Conservation (phyloP, 495 filamentous ascomycete genomes). For the Talaromyces liani region DNA sequence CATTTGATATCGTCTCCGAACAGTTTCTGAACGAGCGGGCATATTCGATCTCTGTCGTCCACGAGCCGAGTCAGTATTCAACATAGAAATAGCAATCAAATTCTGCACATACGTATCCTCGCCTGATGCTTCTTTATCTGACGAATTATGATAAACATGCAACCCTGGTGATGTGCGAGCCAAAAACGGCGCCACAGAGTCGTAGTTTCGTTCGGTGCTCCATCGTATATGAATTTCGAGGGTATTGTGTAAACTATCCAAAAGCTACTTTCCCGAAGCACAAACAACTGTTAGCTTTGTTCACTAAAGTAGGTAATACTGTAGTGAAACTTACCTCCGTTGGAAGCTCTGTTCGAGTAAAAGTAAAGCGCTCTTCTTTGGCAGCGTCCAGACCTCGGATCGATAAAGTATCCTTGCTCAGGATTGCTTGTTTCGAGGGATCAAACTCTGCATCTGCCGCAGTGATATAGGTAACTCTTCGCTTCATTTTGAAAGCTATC, state of each 20-base stretch:
- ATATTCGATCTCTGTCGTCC: slow-evolving; percentile 48
- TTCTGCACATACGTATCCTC: background rate
- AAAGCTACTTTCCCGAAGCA: slow-evolving; percentile 35
- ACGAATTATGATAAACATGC: slow-evolving; percentile 71
- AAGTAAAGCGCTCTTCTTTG: slow-evolving; percentile 73
- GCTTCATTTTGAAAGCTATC: slow-evolving; percentile 55
- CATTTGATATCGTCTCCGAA: slow-evolving; percentile 56
- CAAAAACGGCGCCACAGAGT: slow-evolving; percentile 57
- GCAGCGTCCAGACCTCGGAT: slow-evolving; percentile 50
- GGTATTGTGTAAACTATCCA: slow-evolving; percentile 51
- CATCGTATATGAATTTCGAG: slow-evolving; percentile 79
- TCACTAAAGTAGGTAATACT: background rate
- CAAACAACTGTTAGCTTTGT: background rate
- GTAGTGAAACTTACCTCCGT: slow-evolving; percentile 41
- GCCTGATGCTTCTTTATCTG: background rate
- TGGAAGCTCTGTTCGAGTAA: slow-evolving; percentile 67
- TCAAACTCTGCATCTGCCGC: slow-evolving; percentile 52
- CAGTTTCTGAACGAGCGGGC: slow-evolving; percentile 49
- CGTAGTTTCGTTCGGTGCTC: slow-evolving; percentile 51
- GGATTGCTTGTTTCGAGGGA: slow-evolving; percentile 43
- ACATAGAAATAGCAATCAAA: background rate
- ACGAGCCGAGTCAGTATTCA: background rate
- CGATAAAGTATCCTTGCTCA: slow-evolving; percentile 42
- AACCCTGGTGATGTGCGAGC: slow-evolving; percentile 73
- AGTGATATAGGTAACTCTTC: slow-evolving; percentile 77